Conservation (phyloP, 2,329 filamentous ascomycete species). For the Aulographum hederae region DNA sequence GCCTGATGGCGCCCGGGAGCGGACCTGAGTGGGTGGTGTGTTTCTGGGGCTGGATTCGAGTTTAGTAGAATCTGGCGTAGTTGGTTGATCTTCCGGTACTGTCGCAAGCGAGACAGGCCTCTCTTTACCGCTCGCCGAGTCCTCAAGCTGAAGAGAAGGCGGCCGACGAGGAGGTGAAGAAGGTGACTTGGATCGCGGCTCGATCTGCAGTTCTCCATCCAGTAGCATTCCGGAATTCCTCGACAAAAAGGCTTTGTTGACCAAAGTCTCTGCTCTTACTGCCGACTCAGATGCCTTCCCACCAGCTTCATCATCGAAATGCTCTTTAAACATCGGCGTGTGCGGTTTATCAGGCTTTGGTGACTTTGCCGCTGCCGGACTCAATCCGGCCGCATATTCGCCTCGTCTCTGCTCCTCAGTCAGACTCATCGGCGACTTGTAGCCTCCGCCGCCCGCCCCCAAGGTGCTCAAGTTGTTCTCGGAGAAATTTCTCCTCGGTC, state of each 20-base stretch:
- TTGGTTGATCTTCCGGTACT: not conserved
- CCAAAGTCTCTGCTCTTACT: constrained; percentile 27
- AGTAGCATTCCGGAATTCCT: constrained; percentile 15
- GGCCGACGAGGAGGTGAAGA: not conserved
- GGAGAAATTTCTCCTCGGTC: constrained; percentile 22
- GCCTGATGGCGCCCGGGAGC: not conserved
- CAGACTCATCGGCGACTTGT: constrained; percentile 1
- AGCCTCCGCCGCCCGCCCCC: not conserved
- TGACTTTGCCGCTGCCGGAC: no score
- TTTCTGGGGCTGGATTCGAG: no score
- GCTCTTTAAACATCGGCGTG: constrained; percentile 41
- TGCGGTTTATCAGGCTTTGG: constrained; percentile 24
- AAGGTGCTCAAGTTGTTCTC: constrained; percentile 5
- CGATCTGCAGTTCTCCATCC: not conserved
- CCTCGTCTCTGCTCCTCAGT: constrained; percentile 5
- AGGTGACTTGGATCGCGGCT: not conserved
- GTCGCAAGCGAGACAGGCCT: no score
- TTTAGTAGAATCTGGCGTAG: no score
- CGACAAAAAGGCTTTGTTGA: constrained; percentile 28
- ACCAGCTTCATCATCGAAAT: constrained; percentile 34
- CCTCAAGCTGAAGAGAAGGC: not conserved
- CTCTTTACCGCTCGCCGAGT: no score
- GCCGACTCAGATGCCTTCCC: constrained; percentile 20
- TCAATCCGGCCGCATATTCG: constrained; percentile 10
- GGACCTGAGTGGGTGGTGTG: not conserved